phyloP scores from a whole-genome alignment of 805 yeast genomes.

The Metschnikowia anglica region DNA sequence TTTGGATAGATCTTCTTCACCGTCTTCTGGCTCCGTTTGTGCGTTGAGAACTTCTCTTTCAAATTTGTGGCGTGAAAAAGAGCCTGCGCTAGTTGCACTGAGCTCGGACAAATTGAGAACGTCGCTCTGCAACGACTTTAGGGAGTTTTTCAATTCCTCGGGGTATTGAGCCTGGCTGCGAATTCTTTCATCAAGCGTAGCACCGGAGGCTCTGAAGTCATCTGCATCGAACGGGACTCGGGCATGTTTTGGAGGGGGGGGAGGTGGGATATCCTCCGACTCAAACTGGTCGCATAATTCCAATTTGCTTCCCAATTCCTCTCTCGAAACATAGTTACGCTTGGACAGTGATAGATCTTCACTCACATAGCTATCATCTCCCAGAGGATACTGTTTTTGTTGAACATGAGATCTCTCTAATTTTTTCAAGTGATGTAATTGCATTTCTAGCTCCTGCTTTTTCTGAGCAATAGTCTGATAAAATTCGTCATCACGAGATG shows the following conservation, averaged over 20 bases:
- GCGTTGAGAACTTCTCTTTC: slow-evolving; percentile 35
- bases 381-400: slow-evolving; percentile 10
- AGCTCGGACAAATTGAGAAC: slow-evolving; percentile 59
- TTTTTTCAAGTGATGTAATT: slow-evolving; percentile 33
- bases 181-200: slow-evolving; percentile 28
- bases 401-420: slow-evolving; percentile 26
- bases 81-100: slow-evolving; percentile 89
- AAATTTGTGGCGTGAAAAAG: slow-evolving; percentile 70
- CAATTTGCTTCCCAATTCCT: slow-evolving; percentile 36
- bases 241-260: slow-evolving; percentile 38
- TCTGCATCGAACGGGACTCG: slow-evolving; percentile 38
- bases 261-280: slow-evolving; percentile 28
- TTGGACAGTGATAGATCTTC: slow-evolving; percentile 38
- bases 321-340: slow-evolving; percentile 32
- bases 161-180: slow-evolving; percentile 32
- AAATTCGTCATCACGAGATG: slow-evolving; percentile 25
- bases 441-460: slow-evolving; percentile 41
- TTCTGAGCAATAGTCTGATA: slow-evolving; percentile 27
- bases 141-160: slow-evolving; percentile 40
- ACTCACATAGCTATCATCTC: slow-evolving; percentile 32
- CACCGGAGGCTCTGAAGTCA: slow-evolving; percentile 34
- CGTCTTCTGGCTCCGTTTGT: slow-evolving; percentile 15
- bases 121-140: slow-evolving; percentile 46
- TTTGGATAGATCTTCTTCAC: slow-evolving; percentile 20
- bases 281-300: slow-evolving; percentile 19